A percentile compares a stretch with the other conserved stretches of the same genome.
Conservation (phyloP, 345 rosid genomes). For the Eucalyptus pumila region DNA sequence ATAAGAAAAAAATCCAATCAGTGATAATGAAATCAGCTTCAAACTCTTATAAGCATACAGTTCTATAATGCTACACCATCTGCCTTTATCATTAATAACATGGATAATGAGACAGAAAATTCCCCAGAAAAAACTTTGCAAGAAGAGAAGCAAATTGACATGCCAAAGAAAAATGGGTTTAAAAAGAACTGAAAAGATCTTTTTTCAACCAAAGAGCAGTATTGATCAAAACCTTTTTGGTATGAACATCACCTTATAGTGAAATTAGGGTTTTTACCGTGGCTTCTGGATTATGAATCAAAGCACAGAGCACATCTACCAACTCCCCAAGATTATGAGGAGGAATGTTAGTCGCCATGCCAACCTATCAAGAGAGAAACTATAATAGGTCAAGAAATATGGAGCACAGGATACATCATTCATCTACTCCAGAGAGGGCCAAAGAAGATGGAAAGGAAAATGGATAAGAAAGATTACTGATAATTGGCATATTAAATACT, state of each 20-base stretch:
- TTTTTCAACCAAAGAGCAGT: background rate
- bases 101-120: background rate
- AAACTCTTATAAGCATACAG: background rate
- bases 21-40: background rate
- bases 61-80: background rate
- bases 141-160: background rate
- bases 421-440: background rate
- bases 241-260: background rate
- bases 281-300: constrained; percentile 88
- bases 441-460: background rate
- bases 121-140: background rate
- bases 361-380: constrained; percentile 42
- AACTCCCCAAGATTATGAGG: constrained; percentile 97
- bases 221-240: background rate
- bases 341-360: constrained; percentile 98
- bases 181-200: background rate
- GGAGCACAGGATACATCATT: background rate
- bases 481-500: background rate
- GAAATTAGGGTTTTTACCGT: constrained; percentile 32
- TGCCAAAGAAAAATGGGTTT: background rate
- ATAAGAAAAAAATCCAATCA: background rate
- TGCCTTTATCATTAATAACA: background rate
- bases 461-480: background rate
- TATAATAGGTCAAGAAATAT: background rate
- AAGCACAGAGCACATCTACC: constrained; percentile 89